Evolutionary conservation across 1,139 yeast species (phyloP), one percentile per base, ranked within the genome.

Genomic region (Sugiyamaella castrensis): DNA sequence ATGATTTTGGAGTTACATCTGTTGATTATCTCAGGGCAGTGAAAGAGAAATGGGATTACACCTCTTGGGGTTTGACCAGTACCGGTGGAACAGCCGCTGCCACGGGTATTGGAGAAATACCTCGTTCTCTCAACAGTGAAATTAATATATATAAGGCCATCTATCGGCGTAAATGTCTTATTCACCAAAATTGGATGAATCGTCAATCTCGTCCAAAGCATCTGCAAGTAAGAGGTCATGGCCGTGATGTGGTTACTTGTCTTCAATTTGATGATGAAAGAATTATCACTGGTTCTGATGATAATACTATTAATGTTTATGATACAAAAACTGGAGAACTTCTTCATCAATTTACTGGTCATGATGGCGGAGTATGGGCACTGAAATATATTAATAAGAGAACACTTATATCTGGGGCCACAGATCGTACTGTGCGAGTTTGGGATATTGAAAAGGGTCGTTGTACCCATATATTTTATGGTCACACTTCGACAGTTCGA

Each of bases 291-390:
- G 97, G 97, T 31, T 91, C 95, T 1, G 98, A 91, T 61, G 96
- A 88, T 58, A 80, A 80, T 57, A 79, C 82, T 60, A 87, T 92
- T 54, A 82, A 87, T 53, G 82, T 94, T 8, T 89, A 88, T 65
- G 84, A 86, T 57, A 82, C 96, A 2, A 71, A 75, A 33, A 82
- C 87, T 0, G 97, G 97, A 4, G 72, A 72, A 41, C 72, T 84
- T 40, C 61, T 61, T 37, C 60, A 59, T 29, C 61, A 66, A 26
- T 73, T 92, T 46, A 75, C 77, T 47, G 98, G 97, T 10, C 98
- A 92, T 63, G 95, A 87, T 52, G 98, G 98, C 42, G 98, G 98
- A 27, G 98, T 94, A 8, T 92, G 99, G 99, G 98, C 98, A 1
- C 73, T 92, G 64, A 89, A 92, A 66, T 91, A 89, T 64, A 79